These are phyloP conservation scores for Fusarium pseudocircinatum DNA, from an alignment of 2,329 filamentous ascomycete genomes.

Conservation along the genomic window DNA sequence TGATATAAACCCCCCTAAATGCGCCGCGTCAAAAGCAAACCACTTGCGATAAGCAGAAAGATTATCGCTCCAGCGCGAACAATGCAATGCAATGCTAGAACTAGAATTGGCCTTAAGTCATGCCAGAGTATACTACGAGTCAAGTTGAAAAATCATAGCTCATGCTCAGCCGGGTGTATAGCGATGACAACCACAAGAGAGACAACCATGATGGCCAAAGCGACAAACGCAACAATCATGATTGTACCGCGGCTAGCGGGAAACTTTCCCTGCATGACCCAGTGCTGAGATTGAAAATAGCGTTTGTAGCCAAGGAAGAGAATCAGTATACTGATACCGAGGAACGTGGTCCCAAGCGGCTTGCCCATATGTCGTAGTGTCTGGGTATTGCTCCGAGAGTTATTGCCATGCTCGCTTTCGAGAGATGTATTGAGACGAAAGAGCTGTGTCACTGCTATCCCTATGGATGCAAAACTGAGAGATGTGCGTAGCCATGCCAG, in stretches of 20 bases:
- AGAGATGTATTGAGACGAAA: slow-evolving; percentile 82
- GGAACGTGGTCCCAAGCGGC: slow-evolving; percentile 75
- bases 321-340: slow-evolving; percentile 79
- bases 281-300: slow-evolving; percentile 81
- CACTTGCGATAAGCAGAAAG: neutral
- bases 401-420: slow-evolving; percentile 41
- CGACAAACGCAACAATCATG: slow-evolving; percentile 72
- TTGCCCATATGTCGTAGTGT: slow-evolving; percentile 73
- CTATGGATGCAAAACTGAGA: slow-evolving; percentile 82
- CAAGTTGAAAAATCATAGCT: slow-evolving; percentile 15
- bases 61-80: neutral
- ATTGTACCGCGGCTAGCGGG: slow-evolving; percentile 81
- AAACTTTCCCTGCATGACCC: slow-evolving; percentile 83
- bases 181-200: slow-evolving; percentile 69
- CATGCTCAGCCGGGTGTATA: slow-evolving; percentile 54
- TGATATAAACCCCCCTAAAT: slow-evolving; percentile 20
- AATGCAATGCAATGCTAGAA: neutral
- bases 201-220: slow-evolving; percentile 69
- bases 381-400: slow-evolving; percentile 48
- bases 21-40: slow-evolving; percentile 6
- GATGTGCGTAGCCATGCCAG: slow-evolving; percentile 87
- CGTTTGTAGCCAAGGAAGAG: slow-evolving; percentile 80
- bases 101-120: neutral
- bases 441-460: slow-evolving; percentile 84
- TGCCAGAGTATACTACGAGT: neutral